Conservation (phyloP, 306 rosid species). For the Datisca glomerata region DNA sequence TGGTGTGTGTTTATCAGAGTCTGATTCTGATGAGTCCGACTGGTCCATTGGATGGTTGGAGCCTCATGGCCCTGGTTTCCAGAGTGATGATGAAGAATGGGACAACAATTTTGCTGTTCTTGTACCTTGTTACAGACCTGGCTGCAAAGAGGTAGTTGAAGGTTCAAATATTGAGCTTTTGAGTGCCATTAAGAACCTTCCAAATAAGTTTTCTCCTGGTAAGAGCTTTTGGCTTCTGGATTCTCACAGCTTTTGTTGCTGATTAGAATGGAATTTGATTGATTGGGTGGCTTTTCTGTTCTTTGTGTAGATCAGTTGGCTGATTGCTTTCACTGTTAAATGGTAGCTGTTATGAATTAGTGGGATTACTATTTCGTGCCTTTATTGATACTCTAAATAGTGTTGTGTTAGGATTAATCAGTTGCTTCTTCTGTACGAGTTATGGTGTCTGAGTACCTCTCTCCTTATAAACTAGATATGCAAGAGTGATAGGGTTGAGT, state of each 20-base stretch:
- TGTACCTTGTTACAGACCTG: constrained; percentile 68
- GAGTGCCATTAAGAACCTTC: constrained; percentile 58
- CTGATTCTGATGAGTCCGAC: constrained; percentile 77
- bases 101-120: constrained; percentile 68
- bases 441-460: too few relatives aligned
- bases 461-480: too few relatives aligned
- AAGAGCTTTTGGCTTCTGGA: constrained; percentile 9
- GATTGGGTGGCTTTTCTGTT: too few relatives aligned
- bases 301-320: too few relatives aligned
- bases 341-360: too few relatives aligned
- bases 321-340: too few relatives aligned
- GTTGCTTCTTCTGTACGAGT: too few relatives aligned
- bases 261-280: too few relatives aligned
- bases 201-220: constrained; percentile 61
- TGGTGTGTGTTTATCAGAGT: constrained; percentile 55
- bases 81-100: constrained; percentile 36
- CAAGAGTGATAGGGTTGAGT: too few relatives aligned
- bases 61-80: constrained; percentile 68
- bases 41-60: constrained; percentile 89
- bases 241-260: neutral
- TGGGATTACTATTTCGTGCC: too few relatives aligned
- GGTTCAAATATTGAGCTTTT: constrained; percentile 42
- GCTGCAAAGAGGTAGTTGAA: constrained; percentile 44
- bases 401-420: too few relatives aligned
- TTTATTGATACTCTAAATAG: too few relatives aligned